Evolutionary conservation across 2,329 filamentous ascomycete genomes (phyloP).

Genomic region (Venturia aucupariae): DNA sequence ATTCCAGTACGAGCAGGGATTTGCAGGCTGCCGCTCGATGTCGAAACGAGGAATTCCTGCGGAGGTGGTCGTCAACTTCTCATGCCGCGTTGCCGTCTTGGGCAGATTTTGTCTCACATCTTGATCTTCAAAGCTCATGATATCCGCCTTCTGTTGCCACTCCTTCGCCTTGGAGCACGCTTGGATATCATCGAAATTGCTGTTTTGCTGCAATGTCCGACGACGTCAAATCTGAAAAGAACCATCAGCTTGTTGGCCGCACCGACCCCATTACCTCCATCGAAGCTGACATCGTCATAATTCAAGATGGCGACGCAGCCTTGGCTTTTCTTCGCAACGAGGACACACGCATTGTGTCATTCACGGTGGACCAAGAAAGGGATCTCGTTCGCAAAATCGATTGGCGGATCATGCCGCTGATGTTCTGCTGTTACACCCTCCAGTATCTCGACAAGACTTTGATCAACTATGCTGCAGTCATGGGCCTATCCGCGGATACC

Average conservation of each 20-base stretch:
- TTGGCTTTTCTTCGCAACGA: slow-evolving; percentile 1
- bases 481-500: slow-evolving; percentile 31
- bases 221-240: neutral
- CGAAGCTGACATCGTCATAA: neutral
- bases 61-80: neutral
- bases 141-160: neutral
- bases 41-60: neutral
- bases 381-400: slow-evolving; percentile 25
- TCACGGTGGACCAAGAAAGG: slow-evolving; percentile 20
- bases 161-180: neutral
- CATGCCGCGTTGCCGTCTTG: neutral
- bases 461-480: slow-evolving; percentile 34
- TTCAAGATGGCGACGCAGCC: neutral
- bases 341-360: slow-evolving; percentile 19
- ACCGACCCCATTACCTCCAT: neutral
- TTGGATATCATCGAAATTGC: neutral
- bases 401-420: slow-evolving; percentile 30
- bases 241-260: neutral
- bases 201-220: neutral
- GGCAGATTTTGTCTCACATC: neutral
- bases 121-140: neutral
- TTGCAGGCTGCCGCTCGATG: neutral
- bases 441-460: slow-evolving; percentile 34
- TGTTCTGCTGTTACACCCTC: slow-evolving; percentile 30
- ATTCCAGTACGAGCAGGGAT: neutral